Conservation (phyloP, 768 basidiomycete species). For the Macrocybe gigantea region DNA sequence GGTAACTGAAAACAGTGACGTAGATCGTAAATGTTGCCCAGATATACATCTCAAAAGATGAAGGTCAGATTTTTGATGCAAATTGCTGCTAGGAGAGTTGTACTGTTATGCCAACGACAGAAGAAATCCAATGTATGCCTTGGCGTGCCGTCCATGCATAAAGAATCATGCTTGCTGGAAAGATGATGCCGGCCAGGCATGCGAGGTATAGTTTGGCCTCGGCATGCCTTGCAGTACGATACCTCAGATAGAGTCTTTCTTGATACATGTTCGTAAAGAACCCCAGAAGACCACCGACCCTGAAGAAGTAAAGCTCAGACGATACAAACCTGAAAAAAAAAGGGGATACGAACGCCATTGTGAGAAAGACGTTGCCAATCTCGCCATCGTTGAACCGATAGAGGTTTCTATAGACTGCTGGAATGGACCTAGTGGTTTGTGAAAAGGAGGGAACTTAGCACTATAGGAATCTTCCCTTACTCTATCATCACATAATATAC, state of each 20-base stretch:
- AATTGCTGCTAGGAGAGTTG: constrained; percentile 2
- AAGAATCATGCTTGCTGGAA: constrained; percentile 62
- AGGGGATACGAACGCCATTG: constrained; percentile 40
- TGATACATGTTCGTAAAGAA: constrained; percentile 40
- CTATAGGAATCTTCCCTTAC: constrained; percentile 21
- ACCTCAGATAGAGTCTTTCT: constrained; percentile 39
- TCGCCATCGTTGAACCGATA: constrained; percentile 57
- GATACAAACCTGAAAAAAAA: background rate
- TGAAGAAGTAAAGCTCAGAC: constrained; percentile 14
- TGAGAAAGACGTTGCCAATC: constrained; percentile 53
- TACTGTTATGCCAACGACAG: constrained; percentile 46
- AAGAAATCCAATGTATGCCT: constrained; percentile 54
- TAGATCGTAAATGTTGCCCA: constrained; percentile 50
- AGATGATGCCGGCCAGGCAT: constrained; percentile 45
- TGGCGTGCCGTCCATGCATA: constrained; percentile 64
- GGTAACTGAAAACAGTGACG: constrained; percentile 49
- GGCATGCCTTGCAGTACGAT: constrained; percentile 27
- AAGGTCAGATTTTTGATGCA: constrained; percentile 1
- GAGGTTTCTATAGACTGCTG: constrained; percentile 47
- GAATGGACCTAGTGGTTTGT: constrained; percentile 37
- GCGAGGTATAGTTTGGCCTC: constrained; percentile 60
- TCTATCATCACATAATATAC: constrained; percentile 64
- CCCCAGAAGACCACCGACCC: constrained; percentile 51
- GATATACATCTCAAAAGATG: constrained; percentile 35
- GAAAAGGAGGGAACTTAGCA: no score